These are phyloP conservation scores for Lasiodiplodia citricola DNA, from an alignment of 2,329 filamentous ascomycete species.

Conservation along the genomic window DNA sequence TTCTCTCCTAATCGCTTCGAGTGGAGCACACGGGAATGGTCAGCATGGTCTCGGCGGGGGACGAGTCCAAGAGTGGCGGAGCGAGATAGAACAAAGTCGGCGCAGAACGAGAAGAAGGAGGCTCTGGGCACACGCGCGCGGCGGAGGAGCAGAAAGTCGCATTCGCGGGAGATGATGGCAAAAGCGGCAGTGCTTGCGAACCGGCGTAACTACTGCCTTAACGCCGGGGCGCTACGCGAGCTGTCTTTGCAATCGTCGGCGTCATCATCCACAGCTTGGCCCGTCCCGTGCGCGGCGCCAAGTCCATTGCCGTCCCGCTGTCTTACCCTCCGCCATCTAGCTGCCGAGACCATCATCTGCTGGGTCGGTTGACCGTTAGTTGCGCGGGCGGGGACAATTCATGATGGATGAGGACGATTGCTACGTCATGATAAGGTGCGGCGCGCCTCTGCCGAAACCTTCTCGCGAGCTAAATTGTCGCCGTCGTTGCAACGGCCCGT, in stretches of 20 bases:
- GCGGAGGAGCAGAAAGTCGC: not conserved
- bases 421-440: not conserved
- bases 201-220: not conserved
- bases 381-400: not conserved
- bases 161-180: not conserved
- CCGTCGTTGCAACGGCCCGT: not conserved
- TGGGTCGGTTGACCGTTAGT: not conserved
- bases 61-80: not conserved
- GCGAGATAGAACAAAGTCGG: not conserved
- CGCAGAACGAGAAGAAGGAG: not conserved
- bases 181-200: constrained; percentile 2
- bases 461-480: not conserved
- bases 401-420: not conserved
- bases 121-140: not conserved
- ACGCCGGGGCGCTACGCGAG: not conserved
- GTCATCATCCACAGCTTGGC: constrained; percentile 16
- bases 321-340: not conserved
- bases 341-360: not conserved
- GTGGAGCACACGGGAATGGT: not conserved
- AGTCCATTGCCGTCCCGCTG: not conserved
- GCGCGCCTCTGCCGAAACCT: not conserved
- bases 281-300: constrained; percentile 17
- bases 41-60: constrained; percentile 11
- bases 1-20: not conserved
- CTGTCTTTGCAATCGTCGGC: not conserved